These are phyloP conservation scores for Lavandula angustifolia DNA, from an alignment of 257 asterid genomes.

Conservation along the genomic window DNA sequence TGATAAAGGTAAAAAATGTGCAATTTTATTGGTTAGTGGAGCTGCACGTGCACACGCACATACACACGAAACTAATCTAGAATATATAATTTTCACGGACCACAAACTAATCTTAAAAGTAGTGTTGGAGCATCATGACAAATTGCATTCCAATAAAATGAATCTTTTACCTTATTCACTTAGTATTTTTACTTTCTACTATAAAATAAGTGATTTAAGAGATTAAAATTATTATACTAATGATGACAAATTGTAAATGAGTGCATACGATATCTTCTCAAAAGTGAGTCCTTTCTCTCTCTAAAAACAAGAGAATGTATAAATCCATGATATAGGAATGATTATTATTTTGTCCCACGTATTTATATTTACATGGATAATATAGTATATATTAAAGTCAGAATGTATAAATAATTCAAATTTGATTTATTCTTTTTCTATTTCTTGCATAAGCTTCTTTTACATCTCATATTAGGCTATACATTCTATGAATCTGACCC, in stretches of 20 bases:
- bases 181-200: no score
- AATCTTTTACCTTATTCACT: background rate
- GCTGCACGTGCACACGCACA: constrained; percentile 47
- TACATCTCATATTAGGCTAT: no score
- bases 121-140: constrained; percentile 32
- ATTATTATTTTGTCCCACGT: constrained; percentile 27
- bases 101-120: constrained; percentile 42
- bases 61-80: constrained; percentile 26
- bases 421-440: no score
- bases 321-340: constrained; percentile 5
- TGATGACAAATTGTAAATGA: constrained; percentile 30
- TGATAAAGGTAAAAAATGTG: constrained; percentile 32
- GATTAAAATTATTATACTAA: background rate
- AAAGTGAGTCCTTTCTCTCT: constrained; percentile 11
- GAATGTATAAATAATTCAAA: background rate
- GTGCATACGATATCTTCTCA: constrained; percentile 29
- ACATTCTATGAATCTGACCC: no score
- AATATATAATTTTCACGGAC: constrained; percentile 29
- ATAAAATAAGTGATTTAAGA: no score
- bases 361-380: no score
- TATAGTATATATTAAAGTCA: no score
- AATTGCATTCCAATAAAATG: background rate
- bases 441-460: no score
- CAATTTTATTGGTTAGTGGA: constrained; percentile 36
- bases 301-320: background rate